Conservation (phyloP, 2,329 filamentous ascomycete genomes). For the Teratosphaeria nubilosa region DNA sequence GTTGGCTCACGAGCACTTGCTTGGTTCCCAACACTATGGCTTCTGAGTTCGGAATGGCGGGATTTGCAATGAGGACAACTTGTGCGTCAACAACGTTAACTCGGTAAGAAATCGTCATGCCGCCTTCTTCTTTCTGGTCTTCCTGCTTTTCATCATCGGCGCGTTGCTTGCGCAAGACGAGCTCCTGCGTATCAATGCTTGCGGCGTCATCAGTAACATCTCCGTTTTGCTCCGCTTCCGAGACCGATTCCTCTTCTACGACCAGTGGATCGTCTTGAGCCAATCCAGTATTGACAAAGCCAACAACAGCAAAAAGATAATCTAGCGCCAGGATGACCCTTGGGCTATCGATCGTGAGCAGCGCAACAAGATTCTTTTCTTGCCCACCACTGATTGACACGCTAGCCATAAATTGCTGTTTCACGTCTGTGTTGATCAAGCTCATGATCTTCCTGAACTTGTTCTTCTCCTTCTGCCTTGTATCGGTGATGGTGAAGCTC, state of each 20-base stretch:
- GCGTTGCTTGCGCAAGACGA: conserved; percentile 13
- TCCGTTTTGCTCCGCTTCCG: conserved; percentile 30
- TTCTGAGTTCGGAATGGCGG: conserved; percentile 78
- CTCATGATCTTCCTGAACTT: conserved; percentile 99
- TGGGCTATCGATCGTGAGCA: conserved; percentile 90
- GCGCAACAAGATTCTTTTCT: conserved; percentile 73
- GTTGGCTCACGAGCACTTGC: conserved; percentile 83
- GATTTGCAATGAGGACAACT: conserved; percentile 92
- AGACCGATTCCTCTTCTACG: conserved; percentile 38
- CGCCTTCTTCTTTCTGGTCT: conserved; percentile 25
- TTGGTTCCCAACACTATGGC: conserved; percentile 93
- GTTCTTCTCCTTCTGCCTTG: conserved; percentile 77
- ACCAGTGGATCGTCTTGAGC: conserved; percentile 45
- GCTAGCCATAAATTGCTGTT: conserved; percentile 96
- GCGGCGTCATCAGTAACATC: conserved; percentile 44
- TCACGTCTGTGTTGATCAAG: conserved; percentile 81
- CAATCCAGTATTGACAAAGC: conserved; percentile 65
- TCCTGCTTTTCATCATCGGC: conserved; percentile 23
- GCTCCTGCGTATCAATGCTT: conserved; percentile 22
- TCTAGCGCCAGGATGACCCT: conserved; percentile 91
- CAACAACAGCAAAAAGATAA: conserved; percentile 82
- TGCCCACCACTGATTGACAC: conserved; percentile 81
- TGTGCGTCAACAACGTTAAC: conserved; percentile 94
- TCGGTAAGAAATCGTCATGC: conserved; percentile 74
- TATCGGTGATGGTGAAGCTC: conserved; percentile 91